Base-by-base conservation (phyloP, 2,329 filamentous ascomycete species). In the Aspergillus aculeatus region DNA sequence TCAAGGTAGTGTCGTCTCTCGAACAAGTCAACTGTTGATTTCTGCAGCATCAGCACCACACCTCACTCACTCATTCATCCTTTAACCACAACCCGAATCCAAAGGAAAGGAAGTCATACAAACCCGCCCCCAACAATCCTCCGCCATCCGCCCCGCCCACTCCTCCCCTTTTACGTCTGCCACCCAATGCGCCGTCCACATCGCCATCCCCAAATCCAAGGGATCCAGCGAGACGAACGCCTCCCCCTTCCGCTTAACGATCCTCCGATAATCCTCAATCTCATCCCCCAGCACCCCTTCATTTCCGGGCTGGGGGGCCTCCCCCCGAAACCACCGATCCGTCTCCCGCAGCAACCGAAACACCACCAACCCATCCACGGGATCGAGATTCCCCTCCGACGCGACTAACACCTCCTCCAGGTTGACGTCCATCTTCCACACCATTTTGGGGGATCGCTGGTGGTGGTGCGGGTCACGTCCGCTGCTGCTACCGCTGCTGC, bases 151-250 rank as follows among this genome's bases (percentile, higher is more conserved):
- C 2, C 65, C 65, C 2, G 83, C 81, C 83, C 83, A 86, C 1
- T 71, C 69, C 59, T 84, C 82, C 52, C 69, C 68, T 2, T 75
- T 29, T 5, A 14, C 2, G 38, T 31, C 75, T 0, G 69, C 70
- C 59, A 80, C 78, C 71, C 84, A 83, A 61, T 85, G 83, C 23
- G 77, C 76, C 49, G 81, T 81, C 84, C 84, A 86, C 26, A 86
- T 66, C 1, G 82, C 81, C 84, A 86, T 86, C 0, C 84, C 84
- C 48, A 86, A 67, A 65, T 86, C 84, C n/a, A 86, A 69, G 19
- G 80, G 72, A 68, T 86, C 84, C 4, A 67, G 70, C 29, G 81
- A 83, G 3, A 80, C 74, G 47, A 75, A 77, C 53, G 81, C 68
- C 19, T 75, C 69, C 1, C 79, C 79, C 54, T 80, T 79, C 0